Base-by-base conservation (phyloP, 257 asterid species). In the Salvia miltiorrhiza region DNA sequence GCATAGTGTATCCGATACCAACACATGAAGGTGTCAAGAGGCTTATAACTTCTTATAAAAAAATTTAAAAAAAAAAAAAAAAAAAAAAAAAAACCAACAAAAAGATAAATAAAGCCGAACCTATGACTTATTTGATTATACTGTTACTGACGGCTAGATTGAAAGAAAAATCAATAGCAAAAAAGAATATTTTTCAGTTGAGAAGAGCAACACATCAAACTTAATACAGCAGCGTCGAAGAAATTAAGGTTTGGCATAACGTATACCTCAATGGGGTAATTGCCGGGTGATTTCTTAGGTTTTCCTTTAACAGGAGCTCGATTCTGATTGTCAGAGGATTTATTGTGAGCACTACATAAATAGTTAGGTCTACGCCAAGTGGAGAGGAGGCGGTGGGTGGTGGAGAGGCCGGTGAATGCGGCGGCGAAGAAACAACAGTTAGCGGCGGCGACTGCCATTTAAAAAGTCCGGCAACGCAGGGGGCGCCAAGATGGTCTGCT, bases 401-500 rank as follows among this genome's bases (percentile, higher is more conserved):
- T 14, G 57, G 73, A 40, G 61, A 69, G 20, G 75, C 79, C 73
- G 66, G 73, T 43, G 66, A 56, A 70, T 48, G 77, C 26, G 45
- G 50, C 72, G 79, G 77, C 79, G 70, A 79, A 82, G 78, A 78
- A 78, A 58, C 82, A 78, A 65, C 78, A 78, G 59, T 71, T 78
- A n/a, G 84, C 80, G 69, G 78, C 84, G 23, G 84, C 78, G 26
- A 71, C 77, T 65, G 86, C 84, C 86, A 78, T 78, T 78, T 60
- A 45, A 49, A 62, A 33, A 17, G 4, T 7, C 26, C 26, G 48
- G 75, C 68, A 28, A 48, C 53, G 50, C 52, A 47, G 72, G n/a
- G 70, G 23, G 62, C 61, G 63, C 26, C 52, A 21, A 57, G 69
- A n/a, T n/a, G n/a, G 43, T 62, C 63, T 75, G 76, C 54, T 4